Evolutionary conservation across 2,329 filamentous ascomycete species (phyloP), one percentile per base, ranked within the genome.

Genomic region (Colletotrichum coccodes): DNA sequence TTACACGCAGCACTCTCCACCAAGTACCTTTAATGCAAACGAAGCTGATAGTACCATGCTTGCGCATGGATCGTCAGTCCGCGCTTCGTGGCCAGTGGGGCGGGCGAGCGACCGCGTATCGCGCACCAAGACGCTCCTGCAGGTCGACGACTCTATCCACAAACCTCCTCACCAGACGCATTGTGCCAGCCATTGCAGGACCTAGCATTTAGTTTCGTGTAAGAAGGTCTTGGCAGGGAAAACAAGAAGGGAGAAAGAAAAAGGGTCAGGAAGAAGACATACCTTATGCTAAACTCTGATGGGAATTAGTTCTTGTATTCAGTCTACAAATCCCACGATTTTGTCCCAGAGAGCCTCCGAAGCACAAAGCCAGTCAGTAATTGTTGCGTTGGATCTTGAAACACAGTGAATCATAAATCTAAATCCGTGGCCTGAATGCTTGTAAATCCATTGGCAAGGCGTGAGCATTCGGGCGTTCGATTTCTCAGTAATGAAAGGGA

Each of bases 381-480:
- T n/a, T n/a, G n/a, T n/a, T n/a, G n/a, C n/a, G n/a, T n/a, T n/a
- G n/a, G n/a, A n/a, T n/a, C n/a, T n/a, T n/a, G n/a, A n/a, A n/a
- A n/a, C n/a, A n/a, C n/a, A n/a, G n/a, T n/a, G n/a, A n/a, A n/a
- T n/a, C n/a, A n/a, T n/a, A n/a, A n/a, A n/a, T n/a, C n/a, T n/a
- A n/a, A n/a, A n/a, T n/a, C n/a, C n/a, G n/a, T n/a, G n/a, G n/a
- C n/a, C n/a, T 86, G 80, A 81, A 85, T 60, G 78, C 85, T 5
- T 82, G 79, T 61, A 82, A 80, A 16, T 85, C 82, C 21, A 79
- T 80, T 34, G 83, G 83, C 4, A 84, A 82, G 70, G 82, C 80
- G 5, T 80, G 12, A 67, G 18, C 3, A 7, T 8, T 2, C 23
- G 11, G n/a, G 28, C 18, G 6, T 49, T 28, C 34, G 14, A 52